Evolutionary conservation across 257 asterid species (phyloP).

Genomic region (Gentiana straminea): DNA sequence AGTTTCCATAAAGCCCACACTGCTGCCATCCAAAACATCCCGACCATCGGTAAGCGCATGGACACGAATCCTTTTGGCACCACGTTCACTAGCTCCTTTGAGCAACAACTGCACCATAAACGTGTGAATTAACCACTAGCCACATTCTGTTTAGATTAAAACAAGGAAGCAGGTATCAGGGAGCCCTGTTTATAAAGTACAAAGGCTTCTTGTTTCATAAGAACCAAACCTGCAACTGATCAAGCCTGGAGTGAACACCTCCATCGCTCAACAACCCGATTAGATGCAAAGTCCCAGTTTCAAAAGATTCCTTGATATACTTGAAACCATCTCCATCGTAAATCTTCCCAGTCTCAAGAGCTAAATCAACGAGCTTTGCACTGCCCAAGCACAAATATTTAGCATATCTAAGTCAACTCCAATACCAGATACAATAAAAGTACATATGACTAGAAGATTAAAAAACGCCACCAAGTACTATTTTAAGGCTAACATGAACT

Average conservation of each 20-base stretch:
- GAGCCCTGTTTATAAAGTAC: too few relatives aligned
- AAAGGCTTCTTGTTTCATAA: too few relatives aligned
- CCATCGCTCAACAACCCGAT: slow-evolving; percentile 78
- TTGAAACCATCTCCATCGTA: slow-evolving; percentile 60
- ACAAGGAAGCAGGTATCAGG: background rate
- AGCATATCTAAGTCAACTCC: too few relatives aligned
- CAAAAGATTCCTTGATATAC: slow-evolving; percentile 49
- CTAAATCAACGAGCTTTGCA: slow-evolving; percentile 77
- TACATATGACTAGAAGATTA: too few relatives aligned
- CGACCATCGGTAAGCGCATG: slow-evolving; percentile 82
- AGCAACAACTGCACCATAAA: slow-evolving; percentile 46
- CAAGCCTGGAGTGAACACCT: slow-evolving; percentile 75
- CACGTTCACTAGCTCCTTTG: slow-evolving; percentile 59
- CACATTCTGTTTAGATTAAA: background rate
- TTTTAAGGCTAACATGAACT: background rate
- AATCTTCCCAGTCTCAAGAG: slow-evolving; percentile 66
- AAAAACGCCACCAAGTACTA: background rate
- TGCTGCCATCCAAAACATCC: slow-evolving; percentile 74
- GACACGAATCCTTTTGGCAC: slow-evolving; percentile 72
- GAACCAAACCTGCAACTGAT: slow-evolving; percentile 48
- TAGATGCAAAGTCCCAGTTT: slow-evolving; percentile 56
- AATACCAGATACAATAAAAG: too few relatives aligned
- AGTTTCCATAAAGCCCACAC: slow-evolving; percentile 61
- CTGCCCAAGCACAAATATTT: slow-evolving; percentile 14
- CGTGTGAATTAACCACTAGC: slow-evolving; percentile 7